Evolutionary conservation across 2,329 filamentous ascomycete species (phyloP).

Genomic region (Neonectria punicea): DNA sequence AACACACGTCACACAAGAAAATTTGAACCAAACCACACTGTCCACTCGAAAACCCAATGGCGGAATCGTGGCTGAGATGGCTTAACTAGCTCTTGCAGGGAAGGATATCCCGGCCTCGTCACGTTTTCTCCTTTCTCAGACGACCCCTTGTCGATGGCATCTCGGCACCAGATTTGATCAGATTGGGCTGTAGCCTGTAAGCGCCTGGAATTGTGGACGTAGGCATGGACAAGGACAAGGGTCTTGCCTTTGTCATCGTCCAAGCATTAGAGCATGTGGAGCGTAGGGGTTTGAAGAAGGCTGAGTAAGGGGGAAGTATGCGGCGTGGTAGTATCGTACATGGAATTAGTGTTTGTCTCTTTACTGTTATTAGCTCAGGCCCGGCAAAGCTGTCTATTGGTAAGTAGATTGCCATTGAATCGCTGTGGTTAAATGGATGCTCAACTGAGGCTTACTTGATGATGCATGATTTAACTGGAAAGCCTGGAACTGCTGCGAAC

Average conservation of each 20-base stretch:
- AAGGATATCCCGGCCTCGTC: not conserved
- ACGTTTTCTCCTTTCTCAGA: conserved; percentile 6
- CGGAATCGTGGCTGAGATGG: not conserved
- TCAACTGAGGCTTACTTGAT: not conserved
- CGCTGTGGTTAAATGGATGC: not conserved
- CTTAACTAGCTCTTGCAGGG: not conserved
- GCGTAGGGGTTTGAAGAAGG: not conserved
- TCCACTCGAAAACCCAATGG: not conserved
- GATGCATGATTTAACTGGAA: not conserved
- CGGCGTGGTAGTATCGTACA: not conserved
- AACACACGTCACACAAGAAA: conserved; percentile 1
- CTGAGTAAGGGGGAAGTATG: not conserved
- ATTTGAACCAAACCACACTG: not conserved
- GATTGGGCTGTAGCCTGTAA: conserved; percentile 12
- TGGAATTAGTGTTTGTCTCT: not conserved
- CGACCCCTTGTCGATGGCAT: conserved; percentile 10
- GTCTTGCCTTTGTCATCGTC: conserved; percentile 4
- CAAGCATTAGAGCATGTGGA: conserved; percentile 2
- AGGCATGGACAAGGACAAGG: conserved; percentile 6
- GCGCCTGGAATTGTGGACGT: conserved; percentile 5
- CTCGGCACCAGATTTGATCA: conserved; percentile 22
- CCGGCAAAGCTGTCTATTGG: not conserved
- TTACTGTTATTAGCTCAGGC: not conserved
- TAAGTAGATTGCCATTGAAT: not conserved
- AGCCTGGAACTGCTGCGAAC: not conserved